A percentile compares a stretch with the other conserved stretches of the same genome.
Conservation (phyloP, 2,329 filamentous ascomycete species). For the Aspergillus fumigatus region DNA sequence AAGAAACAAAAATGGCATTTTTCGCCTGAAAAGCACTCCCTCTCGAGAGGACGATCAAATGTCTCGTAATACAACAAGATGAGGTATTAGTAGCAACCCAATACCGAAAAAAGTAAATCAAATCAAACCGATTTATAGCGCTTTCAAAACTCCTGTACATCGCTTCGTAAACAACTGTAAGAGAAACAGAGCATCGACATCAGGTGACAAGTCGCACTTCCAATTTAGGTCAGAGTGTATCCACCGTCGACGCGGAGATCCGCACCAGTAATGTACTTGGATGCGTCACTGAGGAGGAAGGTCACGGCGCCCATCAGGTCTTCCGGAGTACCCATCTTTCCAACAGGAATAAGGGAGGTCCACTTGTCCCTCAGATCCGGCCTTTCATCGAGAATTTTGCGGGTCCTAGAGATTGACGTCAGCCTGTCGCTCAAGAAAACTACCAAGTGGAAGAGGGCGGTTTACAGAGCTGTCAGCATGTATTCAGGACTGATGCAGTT, state of each 20-base stretch:
- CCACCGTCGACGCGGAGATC: slow-evolving; percentile 81
- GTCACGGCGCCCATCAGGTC: slow-evolving; percentile 92
- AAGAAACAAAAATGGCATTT: slow-evolving; percentile 3
- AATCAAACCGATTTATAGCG: slow-evolving; percentile 11
- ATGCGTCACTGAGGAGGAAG: slow-evolving; percentile 77
- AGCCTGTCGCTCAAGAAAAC: background rate
- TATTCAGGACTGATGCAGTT: slow-evolving; percentile 96
- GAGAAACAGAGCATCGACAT: background rate
- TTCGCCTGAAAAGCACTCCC: slow-evolving; percentile 2
- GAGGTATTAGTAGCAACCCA: background rate
- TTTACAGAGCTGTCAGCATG: slow-evolving; percentile 90
- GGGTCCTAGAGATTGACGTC: slow-evolving; percentile 56
- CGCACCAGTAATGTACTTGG: slow-evolving; percentile 67
- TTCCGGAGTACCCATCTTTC: slow-evolving; percentile 87
- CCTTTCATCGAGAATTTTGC: slow-evolving; percentile 92
- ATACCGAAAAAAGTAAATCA: background rate
- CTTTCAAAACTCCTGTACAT: slow-evolving; percentile 6
- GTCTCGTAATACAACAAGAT: slow-evolving; percentile 10
- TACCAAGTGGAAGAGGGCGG: slow-evolving; percentile 8
- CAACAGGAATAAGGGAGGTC: slow-evolving; percentile 86
- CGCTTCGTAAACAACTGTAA: slow-evolving; percentile 1
- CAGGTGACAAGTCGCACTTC: background rate
- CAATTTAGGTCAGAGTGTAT: slow-evolving; percentile 69
- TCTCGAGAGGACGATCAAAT: slow-evolving; percentile 1
- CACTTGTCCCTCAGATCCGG: slow-evolving; percentile 85